Evolutionary conservation across 1,284 basidiomycete genomes (phyloP).

Genomic region (Agroathelia rolfsii): DNA sequence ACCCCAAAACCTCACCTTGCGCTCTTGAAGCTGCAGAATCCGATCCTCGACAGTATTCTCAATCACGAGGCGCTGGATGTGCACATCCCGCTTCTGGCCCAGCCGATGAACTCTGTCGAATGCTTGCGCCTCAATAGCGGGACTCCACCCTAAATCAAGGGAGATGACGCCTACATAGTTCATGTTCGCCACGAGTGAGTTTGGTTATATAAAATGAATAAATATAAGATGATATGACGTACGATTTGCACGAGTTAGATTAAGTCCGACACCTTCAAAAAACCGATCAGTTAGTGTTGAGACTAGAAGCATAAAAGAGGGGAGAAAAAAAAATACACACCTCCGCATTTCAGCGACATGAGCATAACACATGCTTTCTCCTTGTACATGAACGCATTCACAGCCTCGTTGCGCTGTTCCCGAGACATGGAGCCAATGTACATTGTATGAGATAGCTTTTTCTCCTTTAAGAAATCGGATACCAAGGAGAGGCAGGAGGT

Average conservation of each 20-base stretch:
- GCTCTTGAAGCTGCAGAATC: conserved; percentile 45
- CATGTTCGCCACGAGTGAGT: background rate
- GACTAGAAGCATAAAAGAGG: conserved; percentile 2
- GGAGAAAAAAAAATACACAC: conserved; percentile 18
- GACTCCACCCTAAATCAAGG: conserved; percentile 52
- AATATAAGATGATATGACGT: conserved; percentile 14
- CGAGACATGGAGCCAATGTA: conserved; percentile 54
- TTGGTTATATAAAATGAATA: conserved; percentile 2
- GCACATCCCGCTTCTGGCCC: conserved; percentile 42
- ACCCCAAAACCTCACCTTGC: conserved; percentile 30
- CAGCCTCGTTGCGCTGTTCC: conserved; percentile 36
- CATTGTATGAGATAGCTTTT: conserved; percentile 39
- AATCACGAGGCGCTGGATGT: conserved; percentile 52
- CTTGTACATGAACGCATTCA: conserved; percentile 45
- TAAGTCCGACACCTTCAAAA: conserved; percentile 36
- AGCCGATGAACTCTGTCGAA: conserved; percentile 37
- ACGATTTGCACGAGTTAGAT: conserved; percentile 50
- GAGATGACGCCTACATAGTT: conserved; percentile 34
- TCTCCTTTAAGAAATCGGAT: conserved; percentile 42
- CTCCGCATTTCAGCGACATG: conserved; percentile 53
- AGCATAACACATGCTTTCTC: conserved; percentile 46
- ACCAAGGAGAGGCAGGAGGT: conserved; percentile 44
- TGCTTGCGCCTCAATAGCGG: conserved; percentile 45
- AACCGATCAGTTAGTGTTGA: conserved; percentile 1
- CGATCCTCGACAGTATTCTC: conserved; percentile 49